Conservation (phyloP, 345 rosid genomes). For the Pistacia integerrima region DNA sequence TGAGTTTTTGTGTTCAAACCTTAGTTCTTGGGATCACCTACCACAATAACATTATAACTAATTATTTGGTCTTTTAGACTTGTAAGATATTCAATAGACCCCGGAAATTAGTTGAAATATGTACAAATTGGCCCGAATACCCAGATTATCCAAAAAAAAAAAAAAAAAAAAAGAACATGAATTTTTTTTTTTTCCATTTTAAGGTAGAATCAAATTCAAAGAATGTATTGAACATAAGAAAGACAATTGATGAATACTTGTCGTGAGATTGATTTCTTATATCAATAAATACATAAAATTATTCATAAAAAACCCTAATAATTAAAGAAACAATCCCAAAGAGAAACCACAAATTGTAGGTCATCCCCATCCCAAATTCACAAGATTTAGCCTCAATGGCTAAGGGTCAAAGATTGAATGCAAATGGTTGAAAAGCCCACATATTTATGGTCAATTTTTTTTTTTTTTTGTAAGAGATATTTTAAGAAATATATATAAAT, state of each 20-base stretch:
- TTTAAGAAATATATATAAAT: no score
- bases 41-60: no score
- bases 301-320: neutral
- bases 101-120: no score
- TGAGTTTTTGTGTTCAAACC: no score
- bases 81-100: no score
- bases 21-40: no score
- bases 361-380: neutral
- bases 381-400: neutral
- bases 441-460: neutral
- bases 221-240: neutral
- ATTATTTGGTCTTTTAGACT: no score
- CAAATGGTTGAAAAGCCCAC: neutral
- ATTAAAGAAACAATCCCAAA: neutral
- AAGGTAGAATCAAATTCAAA: neutral
- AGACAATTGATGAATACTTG: neutral
- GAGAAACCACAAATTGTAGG: neutral
- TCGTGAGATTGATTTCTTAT: neutral
- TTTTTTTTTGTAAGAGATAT: neutral
- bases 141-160: no score
- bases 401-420: neutral
- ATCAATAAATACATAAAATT: neutral
- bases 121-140: no score
- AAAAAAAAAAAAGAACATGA: no score
- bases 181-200: neutral